A percentile compares a stretch with the other conserved stretches of the same genome.
These are phyloP conservation scores for Trichoderma sp. DNA, from an alignment of 2,329 filamentous ascomycete genomes.

Conservation along the genomic window DNA sequence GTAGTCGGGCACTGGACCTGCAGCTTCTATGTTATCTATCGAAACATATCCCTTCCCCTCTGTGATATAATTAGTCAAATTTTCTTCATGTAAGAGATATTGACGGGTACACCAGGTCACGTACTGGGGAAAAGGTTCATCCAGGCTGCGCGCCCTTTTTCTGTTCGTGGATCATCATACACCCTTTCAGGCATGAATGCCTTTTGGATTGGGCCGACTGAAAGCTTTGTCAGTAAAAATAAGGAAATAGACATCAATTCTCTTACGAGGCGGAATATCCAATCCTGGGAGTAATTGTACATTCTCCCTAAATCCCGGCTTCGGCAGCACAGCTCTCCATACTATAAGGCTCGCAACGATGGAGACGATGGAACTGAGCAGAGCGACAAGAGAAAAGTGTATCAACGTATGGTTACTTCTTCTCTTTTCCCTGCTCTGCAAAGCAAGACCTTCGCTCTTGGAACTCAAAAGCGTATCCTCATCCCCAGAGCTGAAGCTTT, in stretches of 20 bases:
- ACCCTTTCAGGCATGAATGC: slow-evolving; percentile 18
- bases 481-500: slow-evolving; percentile 15
- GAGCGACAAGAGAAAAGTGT: slow-evolving; percentile 1
- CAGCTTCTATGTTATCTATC: slow-evolving; percentile 19
- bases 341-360: slow-evolving; percentile 10
- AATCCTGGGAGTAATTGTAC: slow-evolving; percentile 1
- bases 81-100: neutral
- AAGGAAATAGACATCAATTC: neutral
- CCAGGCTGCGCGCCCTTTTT: slow-evolving; percentile 3
- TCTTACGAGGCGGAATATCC: slow-evolving; percentile 16
- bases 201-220: slow-evolving; percentile 19
- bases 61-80: neutral
- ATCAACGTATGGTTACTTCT: neutral
- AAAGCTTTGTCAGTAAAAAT: neutral
- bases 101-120: neutral
- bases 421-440: neutral
- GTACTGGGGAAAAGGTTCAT: slow-evolving; percentile 18
- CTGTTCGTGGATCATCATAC: slow-evolving; percentile 17
- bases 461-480: slow-evolving; percentile 13
- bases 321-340: neutral
- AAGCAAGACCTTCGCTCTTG: slow-evolving; percentile 5
- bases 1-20: slow-evolving; percentile 15
- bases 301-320: neutral
- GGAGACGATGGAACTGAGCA: slow-evolving; percentile 10
- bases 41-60: slow-evolving; percentile 20